Evolutionary conservation across 148 eudicot species (phyloP).

Genomic region (Dysphania ambrosioides): DNA sequence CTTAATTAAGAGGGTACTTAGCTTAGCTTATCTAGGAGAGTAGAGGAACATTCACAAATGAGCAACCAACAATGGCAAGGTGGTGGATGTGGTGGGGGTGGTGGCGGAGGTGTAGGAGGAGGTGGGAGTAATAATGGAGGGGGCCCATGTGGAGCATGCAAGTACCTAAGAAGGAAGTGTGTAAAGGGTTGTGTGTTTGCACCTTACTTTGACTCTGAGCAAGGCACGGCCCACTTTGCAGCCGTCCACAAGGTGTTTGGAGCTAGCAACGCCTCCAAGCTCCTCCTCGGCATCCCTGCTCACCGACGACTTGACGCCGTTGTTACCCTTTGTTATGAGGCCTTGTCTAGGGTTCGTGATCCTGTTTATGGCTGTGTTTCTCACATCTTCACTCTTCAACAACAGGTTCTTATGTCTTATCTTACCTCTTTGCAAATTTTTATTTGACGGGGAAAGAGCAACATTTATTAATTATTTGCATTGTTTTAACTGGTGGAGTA

Average conservation of each 20-base stretch:
- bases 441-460: too few relatives aligned
- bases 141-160: conserved; percentile 88
- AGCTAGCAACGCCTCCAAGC: conserved; percentile 69
- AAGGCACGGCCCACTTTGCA: conserved; percentile 69
- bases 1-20: background rate
- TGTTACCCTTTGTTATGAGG: conserved; percentile 71
- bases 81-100: background rate
- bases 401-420: conserved; percentile 42
- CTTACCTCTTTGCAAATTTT: background rate
- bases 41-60: background rate
- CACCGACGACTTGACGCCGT: conserved; percentile 70
- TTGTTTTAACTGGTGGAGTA: too few relatives aligned
- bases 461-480: too few relatives aligned
- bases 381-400: conserved; percentile 70
- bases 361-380: conserved; percentile 80
- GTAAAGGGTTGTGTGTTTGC: conserved; percentile 65
- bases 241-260: conserved; percentile 78
- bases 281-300: conserved; percentile 51
- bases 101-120: background rate
- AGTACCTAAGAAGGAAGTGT: conserved; percentile 68
- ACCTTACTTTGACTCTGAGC: conserved; percentile 67
- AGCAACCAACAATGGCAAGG: conserved; percentile 21
- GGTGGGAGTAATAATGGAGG: conserved; percentile 3
- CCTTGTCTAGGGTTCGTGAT: conserved; percentile 75
- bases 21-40: too few relatives aligned